Conservation (phyloP, 768 basidiomycete genomes). For the Lentinula lateritia region DNA sequence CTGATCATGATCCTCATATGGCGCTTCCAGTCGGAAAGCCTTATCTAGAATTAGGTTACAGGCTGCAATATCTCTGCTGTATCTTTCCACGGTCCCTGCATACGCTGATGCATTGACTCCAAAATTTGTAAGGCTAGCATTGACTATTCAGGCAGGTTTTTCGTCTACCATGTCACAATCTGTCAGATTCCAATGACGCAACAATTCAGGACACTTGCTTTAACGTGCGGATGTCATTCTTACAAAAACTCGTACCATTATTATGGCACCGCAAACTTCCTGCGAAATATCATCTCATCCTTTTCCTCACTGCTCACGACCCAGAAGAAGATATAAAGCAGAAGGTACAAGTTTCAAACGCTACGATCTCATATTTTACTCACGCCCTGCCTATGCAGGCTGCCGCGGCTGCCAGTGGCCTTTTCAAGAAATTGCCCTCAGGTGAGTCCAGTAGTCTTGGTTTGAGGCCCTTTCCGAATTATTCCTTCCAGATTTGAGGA, state of each 20-base stretch:
- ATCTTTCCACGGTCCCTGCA: slow-evolving; percentile 55
- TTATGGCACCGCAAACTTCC: slow-evolving; percentile 62
- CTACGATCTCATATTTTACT: not conserved
- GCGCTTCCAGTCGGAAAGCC: slow-evolving; percentile 42
- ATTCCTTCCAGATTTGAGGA: slow-evolving; percentile 36
- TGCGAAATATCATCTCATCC: slow-evolving; percentile 73
- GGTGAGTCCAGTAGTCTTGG: slow-evolving; percentile 21
- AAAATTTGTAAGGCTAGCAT: slow-evolving; percentile 64
- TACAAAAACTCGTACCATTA: slow-evolving; percentile 66
- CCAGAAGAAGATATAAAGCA: slow-evolving; percentile 77
- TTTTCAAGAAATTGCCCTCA: slow-evolving; percentile 40
- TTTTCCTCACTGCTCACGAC: slow-evolving; percentile 87
- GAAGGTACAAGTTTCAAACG: slow-evolving; percentile 35
- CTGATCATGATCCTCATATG: slow-evolving; percentile 10
- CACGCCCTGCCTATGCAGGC: slow-evolving; percentile 33
- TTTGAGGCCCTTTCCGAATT: not conserved
- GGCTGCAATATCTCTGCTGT: slow-evolving; percentile 75
- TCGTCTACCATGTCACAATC: not conserved
- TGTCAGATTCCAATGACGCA: not conserved
- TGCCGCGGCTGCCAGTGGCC: slow-evolving; percentile 45
- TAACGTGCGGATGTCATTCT: slow-evolving; percentile 74
- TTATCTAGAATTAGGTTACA: slow-evolving; percentile 79
- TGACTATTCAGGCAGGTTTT: slow-evolving; percentile 65
- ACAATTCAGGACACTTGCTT: slow-evolving; percentile 73
- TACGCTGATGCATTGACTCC: slow-evolving; percentile 54